These are phyloP conservation scores for Inga laurina DNA, from an alignment of 306 rosid genomes.

Conservation along the genomic window DNA sequence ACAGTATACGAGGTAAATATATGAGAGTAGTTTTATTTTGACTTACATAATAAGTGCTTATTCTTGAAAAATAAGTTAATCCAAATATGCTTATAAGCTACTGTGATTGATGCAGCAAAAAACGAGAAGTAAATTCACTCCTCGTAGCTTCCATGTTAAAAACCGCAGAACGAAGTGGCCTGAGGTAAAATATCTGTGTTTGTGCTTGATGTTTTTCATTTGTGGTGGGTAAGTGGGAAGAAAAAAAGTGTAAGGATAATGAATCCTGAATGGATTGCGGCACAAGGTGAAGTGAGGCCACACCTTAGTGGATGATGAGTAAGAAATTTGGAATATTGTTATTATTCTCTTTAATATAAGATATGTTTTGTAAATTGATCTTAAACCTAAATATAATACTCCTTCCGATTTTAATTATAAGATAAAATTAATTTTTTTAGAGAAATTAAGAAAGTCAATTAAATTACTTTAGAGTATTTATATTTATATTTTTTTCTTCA, in stretches of 20 bases:
- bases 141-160: not conserved
- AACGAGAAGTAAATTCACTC: not conserved
- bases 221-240: not conserved
- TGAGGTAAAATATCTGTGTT: not conserved
- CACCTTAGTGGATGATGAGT: conserved; percentile 20
- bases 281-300: conserved; percentile 32
- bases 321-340: not conserved
- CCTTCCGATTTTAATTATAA: too few species aligned
- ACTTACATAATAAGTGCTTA: too few species aligned
- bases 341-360: too few species aligned
- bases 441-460: too few species aligned
- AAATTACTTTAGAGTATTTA: too few species aligned
- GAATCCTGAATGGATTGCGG: conserved; percentile 20
- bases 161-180: not conserved
- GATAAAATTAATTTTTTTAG: too few species aligned
- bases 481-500: too few species aligned
- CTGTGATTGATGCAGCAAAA: not conserved
- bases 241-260: not conserved
- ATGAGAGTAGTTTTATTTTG: too few species aligned
- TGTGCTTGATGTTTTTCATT: not conserved
- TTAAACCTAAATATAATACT: too few species aligned
- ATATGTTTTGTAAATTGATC: too few species aligned
- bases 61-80: too few species aligned
- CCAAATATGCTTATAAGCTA: not conserved
- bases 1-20: too few species aligned